phyloP scores from a whole-genome alignment of 2,329 filamentous ascomycete genomes.

The Penicillium sclerotiorum region DNA sequence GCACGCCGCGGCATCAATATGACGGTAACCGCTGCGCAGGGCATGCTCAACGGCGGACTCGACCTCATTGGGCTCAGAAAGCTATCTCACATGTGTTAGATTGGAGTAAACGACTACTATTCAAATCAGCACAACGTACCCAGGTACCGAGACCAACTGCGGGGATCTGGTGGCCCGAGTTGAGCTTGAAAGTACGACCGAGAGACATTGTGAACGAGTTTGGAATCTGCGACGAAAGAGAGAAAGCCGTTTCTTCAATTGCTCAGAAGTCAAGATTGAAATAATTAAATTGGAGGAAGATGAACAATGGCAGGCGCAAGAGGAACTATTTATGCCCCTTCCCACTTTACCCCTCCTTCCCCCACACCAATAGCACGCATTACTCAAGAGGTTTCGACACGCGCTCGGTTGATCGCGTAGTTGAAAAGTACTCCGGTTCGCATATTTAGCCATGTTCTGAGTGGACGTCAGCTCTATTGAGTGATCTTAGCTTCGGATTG shows the following conservation, averaged over 20 bases:
- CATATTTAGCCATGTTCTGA: background rate
- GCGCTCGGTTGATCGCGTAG: constrained; percentile 9
- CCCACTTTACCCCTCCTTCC: constrained; percentile 9
- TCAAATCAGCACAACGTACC: constrained; percentile 23
- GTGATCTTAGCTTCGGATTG: constrained; percentile 17
- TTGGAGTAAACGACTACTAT: background rate
- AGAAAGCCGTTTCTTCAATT: background rate
- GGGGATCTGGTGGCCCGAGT: constrained; percentile 47
- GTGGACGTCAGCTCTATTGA: constrained; percentile 2
- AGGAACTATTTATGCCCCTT: background rate
- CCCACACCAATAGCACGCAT: constrained; percentile 3
- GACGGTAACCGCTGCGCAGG: constrained; percentile 39
- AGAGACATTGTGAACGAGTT: constrained; percentile 31
- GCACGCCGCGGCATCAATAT: constrained; percentile 50
- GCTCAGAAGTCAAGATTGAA: background rate
- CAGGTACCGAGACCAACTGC: constrained; percentile 49
- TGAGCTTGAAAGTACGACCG: constrained; percentile 43
- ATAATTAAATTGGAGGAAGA: background rate
- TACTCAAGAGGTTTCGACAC: no score
- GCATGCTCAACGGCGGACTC: constrained; percentile 53
- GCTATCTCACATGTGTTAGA: constrained; percentile 17
- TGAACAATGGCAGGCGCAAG: background rate
- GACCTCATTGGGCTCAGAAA: constrained; percentile 47
- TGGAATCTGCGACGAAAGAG: background rate
- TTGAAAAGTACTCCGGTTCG: background rate